Conservation (phyloP, 495 filamentous ascomycete genomes). For the Penicillium maclennaniae region DNA sequence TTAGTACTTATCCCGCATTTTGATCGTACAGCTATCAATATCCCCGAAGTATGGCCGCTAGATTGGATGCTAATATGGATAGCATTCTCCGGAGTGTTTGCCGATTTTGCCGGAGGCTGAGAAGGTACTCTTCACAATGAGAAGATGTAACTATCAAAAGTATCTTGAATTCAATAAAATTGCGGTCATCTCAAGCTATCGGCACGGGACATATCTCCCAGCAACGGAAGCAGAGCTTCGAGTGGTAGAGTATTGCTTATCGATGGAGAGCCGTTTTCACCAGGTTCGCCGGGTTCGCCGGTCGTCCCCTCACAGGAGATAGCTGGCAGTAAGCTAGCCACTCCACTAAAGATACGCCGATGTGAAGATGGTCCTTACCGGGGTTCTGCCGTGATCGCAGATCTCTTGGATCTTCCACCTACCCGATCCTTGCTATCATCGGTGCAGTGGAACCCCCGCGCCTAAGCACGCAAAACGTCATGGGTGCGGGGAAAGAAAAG, state of each 20-base stretch:
- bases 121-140: neutral
- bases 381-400: neutral
- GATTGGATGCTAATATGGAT: neutral
- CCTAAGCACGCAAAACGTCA: neutral
- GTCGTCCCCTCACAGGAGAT: neutral
- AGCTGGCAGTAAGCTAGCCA: neutral
- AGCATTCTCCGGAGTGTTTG: neutral
- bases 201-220: neutral
- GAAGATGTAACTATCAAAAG: neutral
- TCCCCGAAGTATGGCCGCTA: neutral
- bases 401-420: neutral
- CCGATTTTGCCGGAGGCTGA: neutral
- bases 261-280: neutral
- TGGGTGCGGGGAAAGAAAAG: neutral
- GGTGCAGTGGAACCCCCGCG: neutral
- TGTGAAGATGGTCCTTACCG: neutral
- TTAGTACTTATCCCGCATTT: neutral
- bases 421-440: neutral
- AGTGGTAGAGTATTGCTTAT: neutral
- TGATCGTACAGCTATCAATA: neutral
- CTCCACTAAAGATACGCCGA: neutral
- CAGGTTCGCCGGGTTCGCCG: neutral
- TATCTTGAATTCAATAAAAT: neutral
- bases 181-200: neutral
- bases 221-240: neutral